Conservation (phyloP, 257 asterid species). For the Nicotiana benthamiana region DNA sequence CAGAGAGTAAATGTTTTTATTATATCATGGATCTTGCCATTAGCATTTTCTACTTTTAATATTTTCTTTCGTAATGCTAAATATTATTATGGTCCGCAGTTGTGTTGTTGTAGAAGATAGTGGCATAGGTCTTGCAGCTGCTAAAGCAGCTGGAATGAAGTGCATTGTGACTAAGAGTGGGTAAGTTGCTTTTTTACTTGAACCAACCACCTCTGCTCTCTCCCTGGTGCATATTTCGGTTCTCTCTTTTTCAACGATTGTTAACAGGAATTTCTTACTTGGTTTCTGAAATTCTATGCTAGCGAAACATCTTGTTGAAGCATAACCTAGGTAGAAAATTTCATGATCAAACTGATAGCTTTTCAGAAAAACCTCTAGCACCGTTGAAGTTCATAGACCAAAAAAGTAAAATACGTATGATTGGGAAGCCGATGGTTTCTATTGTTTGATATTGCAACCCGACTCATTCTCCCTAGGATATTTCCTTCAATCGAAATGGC, state of each 20-base stretch:
- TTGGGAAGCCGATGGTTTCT: background rate
- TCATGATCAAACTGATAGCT: background rate
- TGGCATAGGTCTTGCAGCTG: constrained; percentile 93
- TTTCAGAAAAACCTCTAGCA: background rate
- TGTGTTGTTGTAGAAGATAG: constrained; percentile 97
- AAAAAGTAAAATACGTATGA: background rate
- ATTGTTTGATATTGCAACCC: background rate
- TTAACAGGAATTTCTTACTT: background rate
- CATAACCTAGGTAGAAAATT: background rate
- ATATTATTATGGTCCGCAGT: constrained; percentile 22
- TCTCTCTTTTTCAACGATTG: background rate
- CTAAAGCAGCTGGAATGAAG: constrained; percentile 95
- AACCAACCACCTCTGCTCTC: background rate
- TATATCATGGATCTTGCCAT: background rate
- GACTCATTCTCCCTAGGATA: background rate
- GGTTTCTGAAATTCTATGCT: background rate
- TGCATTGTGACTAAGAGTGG: constrained; percentile 93
- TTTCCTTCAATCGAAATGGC: background rate
- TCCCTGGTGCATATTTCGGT: background rate
- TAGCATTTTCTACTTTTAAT: background rate
- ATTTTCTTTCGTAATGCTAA: constrained; percentile 2
- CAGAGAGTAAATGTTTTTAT: background rate
- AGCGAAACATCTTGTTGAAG: background rate
- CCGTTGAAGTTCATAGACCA: background rate
- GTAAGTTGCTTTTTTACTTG: constrained; percentile 30